A percentile compares a stretch with the other conserved stretches of the same genome.
Conservation (phyloP, 352 stramenopile species). For the Globisporangium ultimum region DNA sequence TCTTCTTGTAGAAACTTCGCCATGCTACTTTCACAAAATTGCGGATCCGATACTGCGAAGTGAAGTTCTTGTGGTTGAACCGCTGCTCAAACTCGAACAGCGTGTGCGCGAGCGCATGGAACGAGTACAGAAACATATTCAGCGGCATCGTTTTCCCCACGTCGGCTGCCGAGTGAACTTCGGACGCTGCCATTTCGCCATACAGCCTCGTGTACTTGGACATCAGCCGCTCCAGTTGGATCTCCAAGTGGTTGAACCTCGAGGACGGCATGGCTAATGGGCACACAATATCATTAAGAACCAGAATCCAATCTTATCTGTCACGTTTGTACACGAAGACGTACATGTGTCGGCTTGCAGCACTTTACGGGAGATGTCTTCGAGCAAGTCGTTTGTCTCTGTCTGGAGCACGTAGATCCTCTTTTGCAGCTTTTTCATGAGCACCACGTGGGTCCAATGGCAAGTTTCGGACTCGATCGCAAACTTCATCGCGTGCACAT, state of each 20-base stretch:
- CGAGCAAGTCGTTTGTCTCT: slow-evolving; percentile 58
- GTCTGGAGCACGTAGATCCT: slow-evolving; percentile 66
- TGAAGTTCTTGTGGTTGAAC: slow-evolving; percentile 77
- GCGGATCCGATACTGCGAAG: slow-evolving; percentile 35
- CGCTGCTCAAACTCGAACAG: slow-evolving; percentile 59
- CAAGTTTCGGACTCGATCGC: slow-evolving; percentile 68
- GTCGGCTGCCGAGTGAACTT: slow-evolving; percentile 39
- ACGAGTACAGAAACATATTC: slow-evolving; percentile 81
- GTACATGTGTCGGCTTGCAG: slow-evolving; percentile 19
- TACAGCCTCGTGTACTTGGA: slow-evolving; percentile 61
- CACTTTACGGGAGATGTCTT: slow-evolving; percentile 52
- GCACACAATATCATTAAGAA: slow-evolving; percentile 22
- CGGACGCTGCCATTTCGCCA: slow-evolving; percentile 21
- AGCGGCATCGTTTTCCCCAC: slow-evolving; percentile 68
- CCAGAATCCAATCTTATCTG: slow-evolving; percentile 9
- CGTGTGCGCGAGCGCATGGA: slow-evolving; percentile 63
- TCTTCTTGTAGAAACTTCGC: slow-evolving; percentile 28
- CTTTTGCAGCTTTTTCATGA: slow-evolving; percentile 64
- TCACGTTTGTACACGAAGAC: background rate
- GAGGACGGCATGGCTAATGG: slow-evolving; percentile 29
- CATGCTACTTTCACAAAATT: slow-evolving; percentile 57
- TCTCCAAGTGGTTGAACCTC: slow-evolving; percentile 53
- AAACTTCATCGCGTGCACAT: slow-evolving; percentile 71
- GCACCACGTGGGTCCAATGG: slow-evolving; percentile 49
- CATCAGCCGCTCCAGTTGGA: slow-evolving; percentile 47